phyloP scores from a whole-genome alignment of 345 rosid genomes.

The Acer yangbiense region DNA sequence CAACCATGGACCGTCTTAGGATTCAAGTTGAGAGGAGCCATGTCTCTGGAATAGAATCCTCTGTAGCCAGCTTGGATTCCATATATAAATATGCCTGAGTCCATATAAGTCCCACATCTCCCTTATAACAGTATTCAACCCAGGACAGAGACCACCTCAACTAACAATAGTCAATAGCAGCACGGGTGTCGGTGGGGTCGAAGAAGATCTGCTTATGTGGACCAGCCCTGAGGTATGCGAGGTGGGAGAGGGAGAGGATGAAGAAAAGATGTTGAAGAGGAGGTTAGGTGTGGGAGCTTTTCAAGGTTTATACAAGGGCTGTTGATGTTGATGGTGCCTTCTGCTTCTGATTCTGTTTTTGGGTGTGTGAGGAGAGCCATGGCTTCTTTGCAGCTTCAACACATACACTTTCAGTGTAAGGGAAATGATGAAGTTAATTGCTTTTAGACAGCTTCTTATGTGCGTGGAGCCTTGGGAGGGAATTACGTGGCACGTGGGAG shows the following conservation, averaged over 20 bases:
- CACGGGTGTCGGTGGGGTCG: constrained; percentile 53
- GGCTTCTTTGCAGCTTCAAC: no score
- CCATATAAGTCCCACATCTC: constrained; percentile 92
- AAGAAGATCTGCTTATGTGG: constrained; percentile 59
- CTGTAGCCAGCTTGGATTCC: no score
- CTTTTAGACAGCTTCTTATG: no score
- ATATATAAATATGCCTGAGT: constrained; percentile 32
- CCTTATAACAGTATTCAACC: constrained; percentile 82
- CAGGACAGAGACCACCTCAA: constrained; percentile 94
- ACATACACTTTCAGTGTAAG: no score
- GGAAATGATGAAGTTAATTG: no score
- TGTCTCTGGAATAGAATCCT: constrained; percentile 81
- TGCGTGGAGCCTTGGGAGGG: no score
- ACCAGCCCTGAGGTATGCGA: constrained; percentile 73
- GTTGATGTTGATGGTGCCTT: no score
- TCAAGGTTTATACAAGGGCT: constrained; percentile 27
- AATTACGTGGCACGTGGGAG: no score
- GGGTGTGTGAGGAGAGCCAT: no score
- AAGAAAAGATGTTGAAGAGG: constrained; percentile 29
- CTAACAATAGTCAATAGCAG: constrained; percentile 62
- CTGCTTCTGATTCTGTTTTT: no score
- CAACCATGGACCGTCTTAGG: no score
- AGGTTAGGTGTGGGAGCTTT: constrained; percentile 44
- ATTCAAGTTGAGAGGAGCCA: no score
- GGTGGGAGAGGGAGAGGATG: constrained; percentile 22